Percentiles rank a stretch among this genome's conserved stretches.
phyloP scores from a whole-genome alignment of 768 basidiomycete genomes.

The Suillus alpinus region DNA sequence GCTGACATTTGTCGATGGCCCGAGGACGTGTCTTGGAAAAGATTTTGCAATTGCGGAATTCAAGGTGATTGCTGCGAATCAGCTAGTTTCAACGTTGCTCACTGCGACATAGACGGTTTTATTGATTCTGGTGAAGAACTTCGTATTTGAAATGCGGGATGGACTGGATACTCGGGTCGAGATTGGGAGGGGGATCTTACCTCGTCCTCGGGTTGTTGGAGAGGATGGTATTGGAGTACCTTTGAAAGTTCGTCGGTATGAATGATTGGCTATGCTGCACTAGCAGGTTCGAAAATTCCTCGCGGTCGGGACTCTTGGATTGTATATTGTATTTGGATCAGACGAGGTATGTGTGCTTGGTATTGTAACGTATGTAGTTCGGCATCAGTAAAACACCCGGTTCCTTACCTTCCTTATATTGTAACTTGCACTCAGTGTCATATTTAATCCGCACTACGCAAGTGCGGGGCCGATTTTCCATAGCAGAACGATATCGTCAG shows the following conservation, averaged over 20 bases:
- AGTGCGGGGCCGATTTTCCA: too few relatives aligned
- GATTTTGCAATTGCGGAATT: slow-evolving; percentile 42
- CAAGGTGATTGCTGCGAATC: slow-evolving; percentile 21
- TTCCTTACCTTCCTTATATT: too few relatives aligned
- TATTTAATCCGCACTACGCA: too few relatives aligned
- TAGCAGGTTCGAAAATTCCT: too few relatives aligned
- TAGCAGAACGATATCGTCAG: too few relatives aligned
- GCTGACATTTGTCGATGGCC: slow-evolving; percentile 51
- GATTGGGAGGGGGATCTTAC: slow-evolving; percentile 11
- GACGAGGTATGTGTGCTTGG: too few relatives aligned
- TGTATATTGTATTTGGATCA: too few relatives aligned
- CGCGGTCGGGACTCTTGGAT: too few relatives aligned
- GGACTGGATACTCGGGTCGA: slow-evolving; percentile 17
- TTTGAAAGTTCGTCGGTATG: slow-evolving; percentile 26
- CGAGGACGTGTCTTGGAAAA: slow-evolving; percentile 48
- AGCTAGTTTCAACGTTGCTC: not conserved
- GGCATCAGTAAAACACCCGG: too few relatives aligned
- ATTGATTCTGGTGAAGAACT: slow-evolving; percentile 39
- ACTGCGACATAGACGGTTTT: slow-evolving; percentile 35
- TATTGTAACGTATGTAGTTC: too few relatives aligned
- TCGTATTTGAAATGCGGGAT: slow-evolving; percentile 18
- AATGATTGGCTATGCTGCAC: too few relatives aligned
- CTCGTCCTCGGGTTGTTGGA: slow-evolving; percentile 16
- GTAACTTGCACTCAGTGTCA: too few relatives aligned
- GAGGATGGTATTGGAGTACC: slow-evolving; percentile 29